A percentile compares a stretch with the other conserved stretches of the same genome.
phyloP scores from a whole-genome alignment of 495 filamentous ascomycete genomes.

The Annulohypoxylon stygium region DNA sequence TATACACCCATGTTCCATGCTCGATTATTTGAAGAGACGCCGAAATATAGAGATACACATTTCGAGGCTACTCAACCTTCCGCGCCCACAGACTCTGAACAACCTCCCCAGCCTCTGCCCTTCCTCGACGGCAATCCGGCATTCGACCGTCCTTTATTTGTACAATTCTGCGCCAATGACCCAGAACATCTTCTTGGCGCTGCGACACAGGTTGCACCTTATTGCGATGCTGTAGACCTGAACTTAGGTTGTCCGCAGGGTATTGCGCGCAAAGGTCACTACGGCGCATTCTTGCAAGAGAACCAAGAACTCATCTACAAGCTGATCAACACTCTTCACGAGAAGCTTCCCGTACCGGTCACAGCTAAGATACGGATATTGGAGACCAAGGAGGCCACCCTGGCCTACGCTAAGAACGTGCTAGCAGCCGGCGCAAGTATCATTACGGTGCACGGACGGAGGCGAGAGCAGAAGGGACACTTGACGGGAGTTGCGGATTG shows the following conservation, averaged over 20 bases:
- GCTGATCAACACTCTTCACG: conserved; percentile 82
- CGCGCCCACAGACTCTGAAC: conserved; percentile 21
- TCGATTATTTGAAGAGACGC: conserved; percentile 79
- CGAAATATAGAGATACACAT: conserved; percentile 78
- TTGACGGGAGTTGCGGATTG: conserved; percentile 95
- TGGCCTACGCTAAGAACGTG: conserved; percentile 91
- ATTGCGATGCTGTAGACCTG: conserved; percentile 95
- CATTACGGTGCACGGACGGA: conserved; percentile 90
- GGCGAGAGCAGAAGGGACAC: conserved; percentile 94
- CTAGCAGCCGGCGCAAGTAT: conserved; percentile 91
- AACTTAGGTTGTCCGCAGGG: conserved; percentile 99
- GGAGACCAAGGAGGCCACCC: conserved; percentile 84
- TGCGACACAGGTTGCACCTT: conserved; percentile 79
- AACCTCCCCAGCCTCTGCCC: conserved; percentile 33
- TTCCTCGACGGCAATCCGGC: conserved; percentile 88
- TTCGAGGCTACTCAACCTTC: conserved; percentile 73
- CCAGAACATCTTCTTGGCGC: conserved; percentile 81
- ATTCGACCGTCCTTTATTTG: conserved; percentile 88
- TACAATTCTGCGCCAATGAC: conserved; percentile 96
- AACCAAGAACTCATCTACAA: conserved; percentile 84
- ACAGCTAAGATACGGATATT: conserved; percentile 96
- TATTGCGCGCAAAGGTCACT: conserved; percentile 89
- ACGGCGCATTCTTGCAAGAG: conserved; percentile 95
- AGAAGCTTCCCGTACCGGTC: conserved; percentile 79
- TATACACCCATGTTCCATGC: conserved; percentile 98